These are phyloP conservation scores for Penicillium alfredii DNA, from an alignment of 495 filamentous ascomycete species.

Conservation along the genomic window DNA sequence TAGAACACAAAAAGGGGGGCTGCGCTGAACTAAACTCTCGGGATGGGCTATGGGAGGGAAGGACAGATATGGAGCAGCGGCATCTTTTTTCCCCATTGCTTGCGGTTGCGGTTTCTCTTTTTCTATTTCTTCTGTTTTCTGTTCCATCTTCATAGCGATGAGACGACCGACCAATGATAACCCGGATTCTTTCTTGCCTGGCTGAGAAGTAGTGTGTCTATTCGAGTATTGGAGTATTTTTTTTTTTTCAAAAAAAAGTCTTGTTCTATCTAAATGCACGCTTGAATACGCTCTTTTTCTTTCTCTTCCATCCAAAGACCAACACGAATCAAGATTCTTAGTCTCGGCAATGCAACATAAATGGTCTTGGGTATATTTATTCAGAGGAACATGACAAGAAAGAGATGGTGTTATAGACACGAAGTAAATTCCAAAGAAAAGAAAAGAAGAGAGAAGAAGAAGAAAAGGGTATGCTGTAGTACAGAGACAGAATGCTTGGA, in stretches of 20 bases:
- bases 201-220: no score
- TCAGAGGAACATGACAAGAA: not conserved
- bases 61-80: no score
- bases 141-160: slow-evolving; percentile 31
- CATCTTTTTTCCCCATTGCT: no score
- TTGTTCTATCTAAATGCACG: not conserved
- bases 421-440: not conserved
- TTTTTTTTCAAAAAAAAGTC: not conserved
- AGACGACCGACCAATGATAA: slow-evolving; percentile 35
- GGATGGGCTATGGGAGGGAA: no score
- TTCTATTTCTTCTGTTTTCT: slow-evolving; percentile 19
- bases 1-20: no score
- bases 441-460: not conserved
- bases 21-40: no score
- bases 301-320: not conserved
- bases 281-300: not conserved
- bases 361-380: not conserved
- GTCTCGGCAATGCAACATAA: no score
- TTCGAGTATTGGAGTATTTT: slow-evolving; percentile 1
- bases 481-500: not conserved
- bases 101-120: no score
- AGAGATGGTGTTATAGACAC: not conserved
- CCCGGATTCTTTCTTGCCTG: slow-evolving; percentile 15
- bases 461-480: not conserved
- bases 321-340: not conserved